Base-by-base conservation (phyloP, 2,329 filamentous ascomycete genomes). In the Arachnomyces sp. region DNA sequence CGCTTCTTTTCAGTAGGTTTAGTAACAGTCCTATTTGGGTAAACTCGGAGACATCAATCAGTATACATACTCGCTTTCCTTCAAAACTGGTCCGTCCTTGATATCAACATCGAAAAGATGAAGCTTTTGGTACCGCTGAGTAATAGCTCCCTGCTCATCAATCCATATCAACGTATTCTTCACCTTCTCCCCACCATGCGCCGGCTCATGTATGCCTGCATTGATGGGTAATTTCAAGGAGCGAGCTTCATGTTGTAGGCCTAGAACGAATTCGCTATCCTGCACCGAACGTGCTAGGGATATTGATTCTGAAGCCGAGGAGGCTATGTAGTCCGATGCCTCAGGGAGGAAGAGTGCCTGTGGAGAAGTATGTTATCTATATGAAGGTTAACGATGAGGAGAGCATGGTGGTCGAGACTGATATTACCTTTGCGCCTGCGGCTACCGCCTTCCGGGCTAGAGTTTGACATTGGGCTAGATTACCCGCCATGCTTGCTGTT, bases 291-390 rank as follows among this genome's bases (percentile, higher is more conserved):
- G 75, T 47, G 79, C 87, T 7, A 95, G 78, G 3, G 77, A 72
- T 7, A 88, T 65, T 0, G 82, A 84, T 52, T 89, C 80, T 8
- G 75, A 61, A 2, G 81, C 71, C 1, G 78, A 80, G 2, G 74
- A 70, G 14, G 79, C 83, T 53, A 95, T 88, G 69, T 95, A 95
- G 67, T 95, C 88, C 42, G 78, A 79, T 16, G 90, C 90, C 73
- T 95, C 90, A 9, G 90, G 90, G 39, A 95, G 81, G 67, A 96
- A 95, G 36, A 95, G 75, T 13, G 84, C 78, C 77, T 85, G 46
- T 12, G 29, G 39, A 28, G 15, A 17, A 28, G 38, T 21, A 34
- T 41, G 28, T 16, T 48, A 41, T 49, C n/a, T 25, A n/a, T 40
- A 52, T 40, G 42, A 47, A 40, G 13, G 30, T 17, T 16, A 33